These are phyloP conservation scores for Cladosporium sp. DNA, from an alignment of 2,329 filamentous ascomycete species.

Conservation along the genomic window DNA sequence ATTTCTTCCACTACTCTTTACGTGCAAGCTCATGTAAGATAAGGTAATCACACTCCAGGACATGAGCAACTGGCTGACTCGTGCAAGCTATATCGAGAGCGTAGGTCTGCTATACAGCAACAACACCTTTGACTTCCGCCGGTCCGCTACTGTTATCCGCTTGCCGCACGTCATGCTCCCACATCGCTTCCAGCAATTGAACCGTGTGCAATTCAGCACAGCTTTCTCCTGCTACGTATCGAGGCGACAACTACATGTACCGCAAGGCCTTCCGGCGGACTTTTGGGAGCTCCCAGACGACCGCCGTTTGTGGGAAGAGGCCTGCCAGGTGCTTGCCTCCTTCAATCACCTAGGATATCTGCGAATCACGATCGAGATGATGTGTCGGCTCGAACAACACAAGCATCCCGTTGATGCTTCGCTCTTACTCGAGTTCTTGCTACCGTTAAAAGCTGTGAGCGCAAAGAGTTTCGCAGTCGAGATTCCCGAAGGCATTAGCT, in stretches of 20 bases:
- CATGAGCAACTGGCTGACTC: neutral
- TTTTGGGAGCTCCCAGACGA: constrained; percentile 10
- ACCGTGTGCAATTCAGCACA: constrained; percentile 9
- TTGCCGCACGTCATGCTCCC: constrained; percentile 10
- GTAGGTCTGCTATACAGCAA: constrained; percentile 7
- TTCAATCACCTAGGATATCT: constrained; percentile 5
- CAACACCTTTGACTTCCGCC: constrained; percentile 10
- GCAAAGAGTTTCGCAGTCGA: neutral
- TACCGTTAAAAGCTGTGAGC: neutral
- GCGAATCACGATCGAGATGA: constrained; percentile 2
- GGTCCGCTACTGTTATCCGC: constrained; percentile 9
- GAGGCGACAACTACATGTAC: neutral
- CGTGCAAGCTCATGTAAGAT: constrained; percentile 11
- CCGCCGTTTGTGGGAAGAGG: constrained; percentile 4
- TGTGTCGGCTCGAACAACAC: constrained; percentile 1
- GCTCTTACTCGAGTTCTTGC: neutral
- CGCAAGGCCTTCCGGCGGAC: constrained; percentile 8
- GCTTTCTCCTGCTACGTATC: constrained; percentile 6
- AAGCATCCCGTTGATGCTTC: neutral
- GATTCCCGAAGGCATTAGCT: neutral
- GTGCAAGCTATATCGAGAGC: constrained; percentile 10
- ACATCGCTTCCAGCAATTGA: constrained; percentile 11
- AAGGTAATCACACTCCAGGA: neutral
- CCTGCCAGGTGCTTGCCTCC: constrained; percentile 10
- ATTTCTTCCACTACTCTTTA: constrained; percentile 9